Percentiles rank a stretch among this genome's conserved stretches.
phyloP scores from a whole-genome alignment of 73 alveolate genomes.

The Tetrahymena malaccensis region DNA sequence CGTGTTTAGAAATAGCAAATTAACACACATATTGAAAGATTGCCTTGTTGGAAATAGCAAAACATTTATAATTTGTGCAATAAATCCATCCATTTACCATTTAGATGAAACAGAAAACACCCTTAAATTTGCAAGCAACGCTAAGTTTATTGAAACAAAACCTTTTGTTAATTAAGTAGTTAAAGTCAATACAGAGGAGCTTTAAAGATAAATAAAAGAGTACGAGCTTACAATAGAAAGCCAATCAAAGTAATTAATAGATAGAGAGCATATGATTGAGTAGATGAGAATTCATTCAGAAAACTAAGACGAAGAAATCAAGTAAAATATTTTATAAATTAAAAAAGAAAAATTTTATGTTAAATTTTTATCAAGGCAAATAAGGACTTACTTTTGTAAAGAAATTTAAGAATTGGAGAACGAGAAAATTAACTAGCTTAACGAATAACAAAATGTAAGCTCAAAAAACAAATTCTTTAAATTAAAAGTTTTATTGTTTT shows the following conservation, averaged over 20 bases:
- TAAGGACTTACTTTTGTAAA: neutral
- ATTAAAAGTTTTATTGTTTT: neutral
- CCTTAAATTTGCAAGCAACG: neutral
- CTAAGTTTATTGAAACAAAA: neutral
- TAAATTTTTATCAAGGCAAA: neutral
- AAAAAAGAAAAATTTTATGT: no score
- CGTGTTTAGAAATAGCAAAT: neutral
- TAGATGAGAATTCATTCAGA: neutral
- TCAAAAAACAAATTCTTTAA: neutral
- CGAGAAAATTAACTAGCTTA: neutral
- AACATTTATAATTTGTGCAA: neutral
- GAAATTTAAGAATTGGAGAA: neutral
- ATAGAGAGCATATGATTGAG: neutral
- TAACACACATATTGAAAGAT: neutral
- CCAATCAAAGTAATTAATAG: neutral
- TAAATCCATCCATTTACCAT: neutral
- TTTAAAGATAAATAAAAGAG: neutral
- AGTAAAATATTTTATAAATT: no score
- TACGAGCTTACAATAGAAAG: neutral
- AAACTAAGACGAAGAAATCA: neutral
- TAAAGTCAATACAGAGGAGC: neutral
- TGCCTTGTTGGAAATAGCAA: neutral
- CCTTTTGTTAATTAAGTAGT: neutral
- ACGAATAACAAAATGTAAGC: neutral
- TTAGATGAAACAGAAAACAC: constrained; percentile 6